phyloP scores from a whole-genome alignment of 192 early-diverging fungal species.

The Cetraspora pellucida region DNA sequence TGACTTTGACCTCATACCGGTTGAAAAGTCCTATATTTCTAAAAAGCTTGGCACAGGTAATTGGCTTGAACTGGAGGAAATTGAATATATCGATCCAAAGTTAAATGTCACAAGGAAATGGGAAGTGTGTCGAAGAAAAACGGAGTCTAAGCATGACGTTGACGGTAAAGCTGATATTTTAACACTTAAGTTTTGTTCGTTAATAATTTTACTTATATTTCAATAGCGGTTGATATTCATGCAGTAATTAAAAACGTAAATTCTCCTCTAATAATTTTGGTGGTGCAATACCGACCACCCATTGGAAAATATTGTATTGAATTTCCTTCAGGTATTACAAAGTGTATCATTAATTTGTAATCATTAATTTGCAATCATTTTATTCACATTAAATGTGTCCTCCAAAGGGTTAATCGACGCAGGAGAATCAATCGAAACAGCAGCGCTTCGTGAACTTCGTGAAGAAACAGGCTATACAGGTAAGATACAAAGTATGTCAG shows the following conservation, averaged over 20 bases:
- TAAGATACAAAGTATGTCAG: slow-evolving; percentile 27
- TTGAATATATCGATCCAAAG: slow-evolving; percentile 41
- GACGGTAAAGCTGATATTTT: slow-evolving; percentile 36
- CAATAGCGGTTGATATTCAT: slow-evolving; percentile 51
- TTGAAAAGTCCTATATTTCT: too few relatives aligned
- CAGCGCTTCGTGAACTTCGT: slow-evolving; percentile 49
- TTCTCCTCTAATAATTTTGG: slow-evolving; percentile 42
- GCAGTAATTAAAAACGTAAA: slow-evolving; percentile 37
- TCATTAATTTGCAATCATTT: too few relatives aligned
- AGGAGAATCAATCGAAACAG: slow-evolving; percentile 38
- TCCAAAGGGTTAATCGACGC: slow-evolving; percentile 45
- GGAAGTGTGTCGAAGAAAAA: slow-evolving; percentile 42
- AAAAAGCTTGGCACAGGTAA: slow-evolving; percentile 38
- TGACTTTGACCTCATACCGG: too few relatives aligned
- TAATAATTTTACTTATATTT: neutral
- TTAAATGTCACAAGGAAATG: slow-evolving; percentile 38
- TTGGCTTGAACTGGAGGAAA: slow-evolving; percentile 46
- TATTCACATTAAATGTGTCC: neutral
- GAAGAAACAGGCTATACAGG: slow-evolving; percentile 53
- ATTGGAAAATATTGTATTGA: slow-evolving; percentile 46
- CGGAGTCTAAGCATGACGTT: neutral
- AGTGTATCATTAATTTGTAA: too few relatives aligned
- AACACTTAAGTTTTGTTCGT: neutral
- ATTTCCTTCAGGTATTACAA: slow-evolving; percentile 47
- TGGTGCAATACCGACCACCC: slow-evolving; percentile 53